A percentile compares a stretch with the other conserved stretches of the same genome.
Evolutionary conservation across 768 basidiomycete species (phyloP).

Genomic region (Lanmaoa rubissima): DNA sequence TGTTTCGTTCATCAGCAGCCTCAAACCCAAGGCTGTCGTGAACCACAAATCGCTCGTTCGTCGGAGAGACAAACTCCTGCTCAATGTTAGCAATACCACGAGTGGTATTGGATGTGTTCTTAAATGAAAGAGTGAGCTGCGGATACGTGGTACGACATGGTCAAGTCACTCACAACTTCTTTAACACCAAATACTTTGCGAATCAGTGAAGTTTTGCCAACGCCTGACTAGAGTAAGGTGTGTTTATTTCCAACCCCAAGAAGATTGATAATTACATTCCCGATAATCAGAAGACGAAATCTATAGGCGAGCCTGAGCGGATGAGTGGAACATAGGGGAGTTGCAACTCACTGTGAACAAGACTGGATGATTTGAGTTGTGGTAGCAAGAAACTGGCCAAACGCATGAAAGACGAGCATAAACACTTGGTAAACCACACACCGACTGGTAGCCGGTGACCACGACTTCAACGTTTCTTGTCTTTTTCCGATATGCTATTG

Average conservation of each 20-base stretch:
- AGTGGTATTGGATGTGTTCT: background rate
- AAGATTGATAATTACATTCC: conserved; percentile 4
- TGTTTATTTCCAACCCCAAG: background rate
- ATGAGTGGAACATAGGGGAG: background rate
- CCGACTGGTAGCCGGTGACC: background rate
- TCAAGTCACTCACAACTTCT: conserved; percentile 6
- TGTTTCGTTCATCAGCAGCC: conserved; percentile 7
- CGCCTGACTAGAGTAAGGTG: conserved; percentile 9
- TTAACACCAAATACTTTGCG: conserved; percentile 12
- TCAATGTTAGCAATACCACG: conserved; percentile 15
- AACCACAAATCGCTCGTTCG: conserved; percentile 15
- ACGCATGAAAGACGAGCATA: background rate
- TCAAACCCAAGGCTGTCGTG: conserved; percentile 21
- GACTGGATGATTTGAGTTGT: conserved; percentile 6
- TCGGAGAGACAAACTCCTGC: conserved; percentile 11
- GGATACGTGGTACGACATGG: background rate
- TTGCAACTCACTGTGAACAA: conserved; percentile 10
- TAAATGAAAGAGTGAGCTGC: background rate
- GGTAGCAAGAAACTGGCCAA: conserved; percentile 6
- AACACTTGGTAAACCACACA: background rate
- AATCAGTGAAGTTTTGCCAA: conserved; percentile 17
- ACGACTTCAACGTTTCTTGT: conserved; percentile 9
- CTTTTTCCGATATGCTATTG: conserved; percentile 10
- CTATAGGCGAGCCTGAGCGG: background rate
- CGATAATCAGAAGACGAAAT: conserved; percentile 17